Evolutionary conservation across 169 alveolate genomes (phyloP), one percentile per base, ranked within the genome.

Genomic region (Cryptosporidium sp.): DNA sequence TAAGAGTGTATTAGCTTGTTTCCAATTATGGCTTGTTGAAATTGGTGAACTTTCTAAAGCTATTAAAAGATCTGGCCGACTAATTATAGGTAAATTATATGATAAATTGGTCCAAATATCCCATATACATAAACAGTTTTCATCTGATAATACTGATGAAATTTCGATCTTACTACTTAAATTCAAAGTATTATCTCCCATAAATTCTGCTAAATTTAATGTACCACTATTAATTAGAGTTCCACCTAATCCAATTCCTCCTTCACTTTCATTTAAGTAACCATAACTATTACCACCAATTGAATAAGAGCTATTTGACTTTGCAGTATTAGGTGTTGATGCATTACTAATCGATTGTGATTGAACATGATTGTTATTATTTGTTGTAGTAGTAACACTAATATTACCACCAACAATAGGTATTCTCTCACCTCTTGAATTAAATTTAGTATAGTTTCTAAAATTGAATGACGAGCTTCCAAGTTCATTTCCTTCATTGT

Each of bases 51-150:
- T 65, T 65, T 80, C 89, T 33, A 62, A 62, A 35, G 89, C 75
- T 37, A 80, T 44, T n/a, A 80, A 35, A 7, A 80, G 44, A 26
- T 80, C 89, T 26, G 89, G 89, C 1, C 39, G 14, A 18, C 10
- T 26, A 21, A 29, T n/a, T 37, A 56, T 3, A 26, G 45, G 10
- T 6, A 21, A 6, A 29, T 48, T 56, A 18, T 26, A 52, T 23
- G 52, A 48, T 35, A 67, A 39, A 45, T 70, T 70, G 7, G 84
- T 26, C 89, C 89, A 80, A 18, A 80, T 44, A 48, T 80, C 80
- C 89, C 89, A 80, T 8, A 80, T 80, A 48, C 89, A 80, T 4
- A 80, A 37, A 62, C 89, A 80, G 26, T 80, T 80, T 18, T 80
- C 75, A 35, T 80, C 75, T n/a, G 60, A 39, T 26, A 67, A 48